A percentile compares a stretch with the other conserved stretches of the same genome.
phyloP scores from a whole-genome alignment of 176 grass and related monocot species.

The Metroxylon sagu region DNA sequence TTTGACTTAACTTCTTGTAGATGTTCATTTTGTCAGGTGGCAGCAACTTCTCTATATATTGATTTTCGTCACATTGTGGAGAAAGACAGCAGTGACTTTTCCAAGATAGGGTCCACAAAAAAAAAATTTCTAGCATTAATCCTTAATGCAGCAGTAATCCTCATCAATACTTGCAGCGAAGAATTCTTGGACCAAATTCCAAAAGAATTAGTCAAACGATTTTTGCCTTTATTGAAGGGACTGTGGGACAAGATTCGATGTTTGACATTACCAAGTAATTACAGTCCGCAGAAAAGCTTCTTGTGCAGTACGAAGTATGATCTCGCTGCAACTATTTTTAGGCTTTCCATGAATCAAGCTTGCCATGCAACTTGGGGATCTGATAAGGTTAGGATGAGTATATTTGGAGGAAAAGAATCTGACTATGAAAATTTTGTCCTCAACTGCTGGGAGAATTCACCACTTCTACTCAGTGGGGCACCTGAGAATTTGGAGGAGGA shows the following conservation, averaged over 20 bases:
- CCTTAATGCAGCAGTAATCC: slow-evolving; percentile 30
- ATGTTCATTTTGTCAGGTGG: slow-evolving; percentile 20
- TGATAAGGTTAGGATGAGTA: slow-evolving; percentile 19
- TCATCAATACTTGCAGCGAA: slow-evolving; percentile 46
- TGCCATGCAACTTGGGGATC: slow-evolving; percentile 14
- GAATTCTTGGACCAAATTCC: slow-evolving; percentile 18
- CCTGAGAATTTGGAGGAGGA: slow-evolving; percentile 10
- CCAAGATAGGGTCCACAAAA: not conserved
- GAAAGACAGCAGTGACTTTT: not conserved
- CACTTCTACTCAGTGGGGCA: slow-evolving; percentile 33
- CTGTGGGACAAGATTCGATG: slow-evolving; percentile 25
- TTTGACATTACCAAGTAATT: not conserved
- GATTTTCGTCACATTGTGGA: not conserved
- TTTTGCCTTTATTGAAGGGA: slow-evolving; percentile 35
- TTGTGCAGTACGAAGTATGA: slow-evolving; percentile 31
- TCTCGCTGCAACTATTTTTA: slow-evolving; percentile 71
- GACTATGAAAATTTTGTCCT: slow-evolving; percentile 43
- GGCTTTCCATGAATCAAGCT: slow-evolving; percentile 46
- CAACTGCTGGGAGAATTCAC: slow-evolving; percentile 54
- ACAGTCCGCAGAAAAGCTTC: not conserved
- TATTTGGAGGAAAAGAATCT: slow-evolving; percentile 45
- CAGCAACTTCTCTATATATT: not conserved
- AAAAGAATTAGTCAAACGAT: slow-evolving; percentile 23
- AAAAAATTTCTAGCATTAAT: slow-evolving; percentile 26
- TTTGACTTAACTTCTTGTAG: slow-evolving; percentile 4